Conservation (phyloP, 352 stramenopile species). For the Phytophthora melonis region DNA sequence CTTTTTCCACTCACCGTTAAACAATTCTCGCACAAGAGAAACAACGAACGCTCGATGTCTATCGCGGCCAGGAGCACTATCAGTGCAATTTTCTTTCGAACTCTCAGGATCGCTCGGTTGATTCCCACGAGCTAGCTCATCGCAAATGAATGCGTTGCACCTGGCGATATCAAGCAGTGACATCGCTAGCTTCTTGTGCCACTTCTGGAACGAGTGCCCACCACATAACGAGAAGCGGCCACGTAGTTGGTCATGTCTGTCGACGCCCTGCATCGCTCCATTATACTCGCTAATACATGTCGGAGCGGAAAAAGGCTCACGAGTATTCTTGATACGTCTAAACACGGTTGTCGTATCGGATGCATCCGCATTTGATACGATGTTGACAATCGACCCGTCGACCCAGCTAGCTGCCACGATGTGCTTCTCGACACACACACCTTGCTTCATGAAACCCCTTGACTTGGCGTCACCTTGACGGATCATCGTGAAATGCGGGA, state of each 20-base stretch:
- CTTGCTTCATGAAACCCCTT: background rate
- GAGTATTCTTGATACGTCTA: background rate
- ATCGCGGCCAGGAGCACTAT: background rate
- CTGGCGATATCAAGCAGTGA: background rate
- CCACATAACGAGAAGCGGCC: background rate
- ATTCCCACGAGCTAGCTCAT: background rate
- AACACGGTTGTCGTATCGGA: background rate
- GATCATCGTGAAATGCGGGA: background rate
- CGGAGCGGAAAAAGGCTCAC: background rate
- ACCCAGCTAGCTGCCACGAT: background rate
- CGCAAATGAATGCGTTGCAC: background rate
- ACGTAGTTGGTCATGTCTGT: background rate
- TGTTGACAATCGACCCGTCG: background rate
- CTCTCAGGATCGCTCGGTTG: too few species aligned
- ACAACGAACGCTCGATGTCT: background rate
- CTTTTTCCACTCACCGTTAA: background rate
- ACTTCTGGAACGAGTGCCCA: background rate
- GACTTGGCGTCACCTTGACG: background rate
- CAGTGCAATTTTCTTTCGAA: too few species aligned
- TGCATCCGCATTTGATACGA: background rate
- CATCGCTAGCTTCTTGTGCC: background rate
- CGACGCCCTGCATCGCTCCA: background rate
- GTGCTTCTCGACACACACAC: background rate
- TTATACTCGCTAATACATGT: background rate
- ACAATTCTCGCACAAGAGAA: background rate